Base-by-base conservation (phyloP, 306 rosid species). In the Arachis hypogaea region DNA sequence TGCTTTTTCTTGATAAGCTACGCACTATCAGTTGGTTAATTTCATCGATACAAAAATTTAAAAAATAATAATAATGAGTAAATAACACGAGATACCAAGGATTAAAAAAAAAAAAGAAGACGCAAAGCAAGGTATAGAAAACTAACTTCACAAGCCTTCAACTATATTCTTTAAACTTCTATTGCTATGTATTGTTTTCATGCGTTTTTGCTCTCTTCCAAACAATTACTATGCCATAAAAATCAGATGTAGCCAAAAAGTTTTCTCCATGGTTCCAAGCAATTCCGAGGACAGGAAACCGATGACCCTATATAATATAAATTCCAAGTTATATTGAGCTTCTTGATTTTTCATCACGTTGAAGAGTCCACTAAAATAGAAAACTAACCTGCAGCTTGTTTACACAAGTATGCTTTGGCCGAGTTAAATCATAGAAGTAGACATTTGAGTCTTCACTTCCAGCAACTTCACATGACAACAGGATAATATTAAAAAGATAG, bases 371-470 rank as follows among this genome's bases (percentile, higher is more conserved):
- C 49, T 68, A 50, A 38, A 38, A 56, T 42, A 59, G 54, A 73
- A 57, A 69, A 85, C 55, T 44, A 41, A 89, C 97, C 99, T 94
- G 99, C 71, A 92, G 85, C 90, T 94, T 89, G 96, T 94, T 94
- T 67, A 92, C 99, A 73, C 99, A 94, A 9, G 99, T 90, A 79
- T 90, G 89, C 82, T 72, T 90, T 5, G 99, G 97, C 73, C 94
- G 88, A 10, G 99, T 94, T 62, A 92, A 82, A 83, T 94, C 97
- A 57, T 94, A 94, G 89, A 94, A 94, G 82, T 94, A 94, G 51
- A 94, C 99, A 81, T 90, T 94, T 79, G 97, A 89, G 86, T 94
- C 99, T 82, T 94, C 99, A 80, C 96, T 94, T 82, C 99, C 99
- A 62, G 97, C 77, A 77, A 94, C 99, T 94, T 59, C 82, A 63